phyloP scores from a whole-genome alignment of 148 eudicot species.

The Vaccinium myrtillus region DNA sequence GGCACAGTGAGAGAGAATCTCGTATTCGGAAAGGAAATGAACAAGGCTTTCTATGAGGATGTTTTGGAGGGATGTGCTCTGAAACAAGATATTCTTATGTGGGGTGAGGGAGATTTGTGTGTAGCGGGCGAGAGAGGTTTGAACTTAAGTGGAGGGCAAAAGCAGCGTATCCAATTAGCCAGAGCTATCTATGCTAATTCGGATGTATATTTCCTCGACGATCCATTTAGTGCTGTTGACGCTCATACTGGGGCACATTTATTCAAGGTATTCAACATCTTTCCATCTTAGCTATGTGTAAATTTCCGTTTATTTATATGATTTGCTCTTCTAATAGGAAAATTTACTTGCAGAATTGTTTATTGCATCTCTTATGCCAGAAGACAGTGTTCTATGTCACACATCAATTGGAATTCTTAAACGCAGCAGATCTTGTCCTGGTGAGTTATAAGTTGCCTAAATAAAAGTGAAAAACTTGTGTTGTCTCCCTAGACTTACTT shows the following conservation, averaged over 20 bases:
- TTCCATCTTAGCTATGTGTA: neutral
- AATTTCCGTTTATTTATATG: neutral
- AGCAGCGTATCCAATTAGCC: constrained; percentile 87
- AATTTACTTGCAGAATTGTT: constrained; percentile 55
- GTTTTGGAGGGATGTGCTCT: constrained; percentile 81
- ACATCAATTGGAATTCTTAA: constrained; percentile 82
- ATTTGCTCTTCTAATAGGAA: neutral
- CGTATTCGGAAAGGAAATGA: constrained; percentile 75
- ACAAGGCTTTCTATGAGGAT: constrained; percentile 52
- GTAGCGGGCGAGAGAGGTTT: constrained; percentile 86
- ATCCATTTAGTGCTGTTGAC: constrained; percentile 97
- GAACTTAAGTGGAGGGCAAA: constrained; percentile 91
- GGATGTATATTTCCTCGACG: constrained; percentile 86
- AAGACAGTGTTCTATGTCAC: constrained; percentile 87
- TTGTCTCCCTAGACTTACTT: neutral
- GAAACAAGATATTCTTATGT: constrained; percentile 65
- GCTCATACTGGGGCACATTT: constrained; percentile 91
- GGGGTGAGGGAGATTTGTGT: constrained; percentile 76
- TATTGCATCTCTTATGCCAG: constrained; percentile 48
- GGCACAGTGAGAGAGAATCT: constrained; percentile 85
- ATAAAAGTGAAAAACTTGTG: neutral
- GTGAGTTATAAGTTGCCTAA: constrained; percentile 32
- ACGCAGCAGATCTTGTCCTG: constrained; percentile 85
- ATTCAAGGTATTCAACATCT: constrained; percentile 54
- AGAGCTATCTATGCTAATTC: constrained; percentile 74